These are phyloP conservation scores for Pterocarpus macrocarpus DNA, from an alignment of 306 rosid species.

Conservation along the genomic window DNA sequence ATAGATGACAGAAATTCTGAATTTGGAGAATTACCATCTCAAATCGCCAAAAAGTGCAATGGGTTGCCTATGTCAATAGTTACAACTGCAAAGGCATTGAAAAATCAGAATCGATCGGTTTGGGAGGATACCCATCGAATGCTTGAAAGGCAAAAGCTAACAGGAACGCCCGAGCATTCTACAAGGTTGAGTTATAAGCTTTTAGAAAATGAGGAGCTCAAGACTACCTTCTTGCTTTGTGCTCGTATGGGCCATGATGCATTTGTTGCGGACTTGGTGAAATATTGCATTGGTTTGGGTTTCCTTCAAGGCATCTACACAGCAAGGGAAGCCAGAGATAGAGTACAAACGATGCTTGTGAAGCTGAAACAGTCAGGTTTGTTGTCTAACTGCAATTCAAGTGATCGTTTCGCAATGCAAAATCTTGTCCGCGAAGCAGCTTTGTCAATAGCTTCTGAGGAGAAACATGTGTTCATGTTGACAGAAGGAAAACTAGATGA, in stretches of 20 bases:
- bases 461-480: neutral
- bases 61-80: conserved; percentile 3
- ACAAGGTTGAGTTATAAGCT: neutral
- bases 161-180: neutral
- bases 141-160: neutral
- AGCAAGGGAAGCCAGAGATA: neutral
- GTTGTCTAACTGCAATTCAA: conserved; percentile 27
- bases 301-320: conserved; percentile 31
- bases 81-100: neutral
- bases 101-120: neutral
- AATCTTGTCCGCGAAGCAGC: conserved; percentile 26
- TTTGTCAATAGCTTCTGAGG: conserved; percentile 28
- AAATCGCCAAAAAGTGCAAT: conserved; percentile 12
- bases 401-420: conserved; percentile 39
- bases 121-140: neutral
- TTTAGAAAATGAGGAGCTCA: conserved; percentile 19
- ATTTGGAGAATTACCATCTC: neutral
- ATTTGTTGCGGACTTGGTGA: conserved; percentile 10
- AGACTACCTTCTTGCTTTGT: conserved; percentile 46
- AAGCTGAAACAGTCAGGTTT: conserved; percentile 27
- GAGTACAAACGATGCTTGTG: neutral
- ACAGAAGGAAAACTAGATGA: conserved; percentile 11
- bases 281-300: conserved; percentile 40
- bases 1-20: neutral
- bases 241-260: conserved; percentile 19